Conservation (phyloP, 1,284 basidiomycete species). For the Volvariella volvacea region DNA sequence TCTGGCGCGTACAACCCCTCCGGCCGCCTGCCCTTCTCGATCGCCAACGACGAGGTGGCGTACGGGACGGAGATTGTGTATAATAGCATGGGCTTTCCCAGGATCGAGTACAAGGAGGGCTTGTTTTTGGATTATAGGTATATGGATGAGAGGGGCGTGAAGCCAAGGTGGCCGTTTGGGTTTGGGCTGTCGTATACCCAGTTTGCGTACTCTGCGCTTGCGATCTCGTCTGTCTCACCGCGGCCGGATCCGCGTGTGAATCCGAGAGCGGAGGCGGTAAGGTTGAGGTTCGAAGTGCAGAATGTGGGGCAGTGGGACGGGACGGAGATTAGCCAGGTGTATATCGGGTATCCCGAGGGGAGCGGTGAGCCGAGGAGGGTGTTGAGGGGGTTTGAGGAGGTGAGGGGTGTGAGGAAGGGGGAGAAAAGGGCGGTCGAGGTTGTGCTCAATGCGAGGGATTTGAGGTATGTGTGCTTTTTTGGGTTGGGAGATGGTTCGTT, state of each 20-base stretch:
- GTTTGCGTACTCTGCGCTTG: constrained; percentile 56
- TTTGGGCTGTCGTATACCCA: constrained; percentile 77
- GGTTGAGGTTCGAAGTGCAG: constrained; percentile 39
- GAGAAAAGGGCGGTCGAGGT: constrained; percentile 24
- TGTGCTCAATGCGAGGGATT: constrained; percentile 25
- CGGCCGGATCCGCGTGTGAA: neutral
- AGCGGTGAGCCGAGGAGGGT: constrained; percentile 41
- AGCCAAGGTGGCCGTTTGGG: constrained; percentile 66
- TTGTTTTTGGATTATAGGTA: constrained; percentile 65
- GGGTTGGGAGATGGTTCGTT: neutral
- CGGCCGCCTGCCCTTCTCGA: constrained; percentile 57
- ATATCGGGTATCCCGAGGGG: constrained; percentile 41
- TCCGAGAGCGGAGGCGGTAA: constrained; percentile 22
- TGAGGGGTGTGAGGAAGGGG: constrained; percentile 21
- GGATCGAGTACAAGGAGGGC: constrained; percentile 35
- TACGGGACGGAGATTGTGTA: constrained; percentile 38
- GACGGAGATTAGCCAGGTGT: constrained; percentile 49
- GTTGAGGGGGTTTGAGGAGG: constrained; percentile 48
- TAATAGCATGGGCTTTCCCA: constrained; percentile 32
- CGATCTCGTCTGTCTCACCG: constrained; percentile 26
- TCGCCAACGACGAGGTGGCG: constrained; percentile 37
- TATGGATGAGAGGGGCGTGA: constrained; percentile 53
- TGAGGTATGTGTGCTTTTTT: constrained; percentile 25
- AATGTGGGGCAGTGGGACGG: constrained; percentile 49
- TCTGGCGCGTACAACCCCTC: constrained; percentile 52